Conservation (phyloP, 768 basidiomycete genomes). For the Saitozyma podzolica region DNA sequence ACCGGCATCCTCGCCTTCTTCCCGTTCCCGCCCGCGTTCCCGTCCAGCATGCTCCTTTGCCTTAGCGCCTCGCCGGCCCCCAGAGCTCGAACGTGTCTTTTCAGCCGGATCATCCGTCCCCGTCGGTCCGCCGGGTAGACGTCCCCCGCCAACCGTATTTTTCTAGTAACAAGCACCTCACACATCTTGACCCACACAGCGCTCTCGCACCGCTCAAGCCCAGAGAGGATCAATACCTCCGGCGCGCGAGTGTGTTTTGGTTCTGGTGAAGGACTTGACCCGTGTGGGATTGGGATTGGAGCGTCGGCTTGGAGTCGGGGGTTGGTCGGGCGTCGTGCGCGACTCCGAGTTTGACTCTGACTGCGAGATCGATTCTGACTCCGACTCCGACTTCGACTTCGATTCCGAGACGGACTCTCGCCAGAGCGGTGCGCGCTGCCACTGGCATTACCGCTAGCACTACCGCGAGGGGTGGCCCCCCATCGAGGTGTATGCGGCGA, state of each 20-base stretch:
- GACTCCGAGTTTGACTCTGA: not conserved
- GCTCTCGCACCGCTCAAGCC: conserved; percentile 24
- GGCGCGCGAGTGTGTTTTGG: not conserved
- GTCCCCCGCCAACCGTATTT: conserved; percentile 8
- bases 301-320: not conserved
- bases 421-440: not conserved
- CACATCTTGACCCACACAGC: conserved; percentile 28
- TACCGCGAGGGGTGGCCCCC: no score
- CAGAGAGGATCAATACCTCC: conserved; percentile 31
- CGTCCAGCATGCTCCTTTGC: no score
- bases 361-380: not conserved
- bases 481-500: no score
- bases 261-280: not conserved
- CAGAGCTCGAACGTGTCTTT: no score
- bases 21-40: not conserved
- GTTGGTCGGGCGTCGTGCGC: not conserved
- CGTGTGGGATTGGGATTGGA: not conserved
- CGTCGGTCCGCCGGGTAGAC: not conserved
- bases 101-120: no score
- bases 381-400: not conserved
- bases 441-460: no score
- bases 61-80: no score
- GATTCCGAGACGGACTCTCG: not conserved
- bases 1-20: not conserved
- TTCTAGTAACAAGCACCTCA: conserved; percentile 21